phyloP scores from a whole-genome alignment of 192 early-diverging fungal genomes.

The Coemansia brasiliensis region DNA sequence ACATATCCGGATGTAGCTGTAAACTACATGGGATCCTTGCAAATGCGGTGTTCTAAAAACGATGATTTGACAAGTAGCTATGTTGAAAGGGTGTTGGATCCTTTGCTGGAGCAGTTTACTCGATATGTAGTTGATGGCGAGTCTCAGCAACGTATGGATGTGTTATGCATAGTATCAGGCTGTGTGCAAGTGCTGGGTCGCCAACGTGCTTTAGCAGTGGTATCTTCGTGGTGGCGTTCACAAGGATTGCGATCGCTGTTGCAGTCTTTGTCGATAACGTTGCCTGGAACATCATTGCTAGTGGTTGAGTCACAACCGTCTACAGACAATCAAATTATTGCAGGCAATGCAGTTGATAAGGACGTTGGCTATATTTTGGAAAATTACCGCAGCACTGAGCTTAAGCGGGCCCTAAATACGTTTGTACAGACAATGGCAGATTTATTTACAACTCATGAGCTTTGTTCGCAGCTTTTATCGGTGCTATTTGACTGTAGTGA shows the following conservation, averaged over 20 bases:
- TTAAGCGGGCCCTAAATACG: conserved; percentile 14
- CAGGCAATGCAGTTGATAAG: neutral
- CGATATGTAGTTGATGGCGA: conserved; percentile 15
- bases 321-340: neutral
- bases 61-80: neutral
- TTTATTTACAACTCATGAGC: neutral
- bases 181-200: conserved; percentile 16
- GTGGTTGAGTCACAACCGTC: conserved; percentile 8
- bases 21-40: neutral
- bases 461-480: conserved; percentile 28
- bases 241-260: conserved; percentile 27
- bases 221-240: conserved; percentile 29
- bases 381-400: conserved; percentile 13
- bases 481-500: neutral
- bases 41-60: neutral
- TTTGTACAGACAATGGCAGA: conserved; percentile 11
- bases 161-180: conserved; percentile 19
- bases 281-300: conserved; percentile 41
- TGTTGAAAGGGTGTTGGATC: conserved; percentile 9
- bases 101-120: conserved; percentile 22
- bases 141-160: conserved; percentile 24
- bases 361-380: conserved; percentile 24
- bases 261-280: conserved; percentile 19
- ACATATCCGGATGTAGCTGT: neutral
- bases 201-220: conserved; percentile 5